Evolutionary conservation across 139 green algal genomes (phyloP).

Genomic region (Asterochloris sp.): DNA sequence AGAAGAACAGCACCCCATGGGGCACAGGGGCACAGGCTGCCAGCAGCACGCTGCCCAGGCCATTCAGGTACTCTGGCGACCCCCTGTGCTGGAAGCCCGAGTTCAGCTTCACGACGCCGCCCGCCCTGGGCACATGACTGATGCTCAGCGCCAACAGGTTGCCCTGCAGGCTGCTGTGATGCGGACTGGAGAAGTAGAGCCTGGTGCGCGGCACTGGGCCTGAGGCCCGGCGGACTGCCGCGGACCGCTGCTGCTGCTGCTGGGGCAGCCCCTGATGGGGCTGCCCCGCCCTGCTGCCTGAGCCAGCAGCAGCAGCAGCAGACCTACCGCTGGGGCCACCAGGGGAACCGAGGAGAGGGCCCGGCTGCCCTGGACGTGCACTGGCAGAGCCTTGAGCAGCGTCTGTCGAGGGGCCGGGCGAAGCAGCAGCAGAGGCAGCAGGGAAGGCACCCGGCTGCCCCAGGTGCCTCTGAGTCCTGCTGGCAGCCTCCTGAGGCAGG

Average conservation of each 20-base stretch:
- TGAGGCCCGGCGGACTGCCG: no score
- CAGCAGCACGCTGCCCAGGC: slow-evolving; percentile 2
- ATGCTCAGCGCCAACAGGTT: slow-evolving; percentile 9
- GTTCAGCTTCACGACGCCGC: background rate
- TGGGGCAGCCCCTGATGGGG: background rate
- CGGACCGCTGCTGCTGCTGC: background rate
- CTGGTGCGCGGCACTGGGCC: no score
- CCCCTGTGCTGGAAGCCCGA: background rate
- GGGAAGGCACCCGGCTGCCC: no score
- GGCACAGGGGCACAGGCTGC: background rate
- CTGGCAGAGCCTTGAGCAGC: no score
- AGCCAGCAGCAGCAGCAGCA: no score
- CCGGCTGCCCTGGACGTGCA: no score
- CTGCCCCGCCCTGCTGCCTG: background rate
- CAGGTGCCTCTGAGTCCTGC: no score
- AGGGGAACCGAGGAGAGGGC: no score
- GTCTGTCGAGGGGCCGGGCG: no score
- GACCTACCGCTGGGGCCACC: no score
- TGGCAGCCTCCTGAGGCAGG: background rate
- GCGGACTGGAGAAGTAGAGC: background rate
- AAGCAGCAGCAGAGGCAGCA: no score
- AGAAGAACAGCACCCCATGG: slow-evolving; percentile 17
- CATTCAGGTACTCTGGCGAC: background rate
- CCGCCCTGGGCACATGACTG: background rate
- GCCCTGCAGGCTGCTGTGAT: slow-evolving; percentile 1